Base-by-base conservation (phyloP, 1,284 basidiomycete species). In the Marasmius sp. region DNA sequence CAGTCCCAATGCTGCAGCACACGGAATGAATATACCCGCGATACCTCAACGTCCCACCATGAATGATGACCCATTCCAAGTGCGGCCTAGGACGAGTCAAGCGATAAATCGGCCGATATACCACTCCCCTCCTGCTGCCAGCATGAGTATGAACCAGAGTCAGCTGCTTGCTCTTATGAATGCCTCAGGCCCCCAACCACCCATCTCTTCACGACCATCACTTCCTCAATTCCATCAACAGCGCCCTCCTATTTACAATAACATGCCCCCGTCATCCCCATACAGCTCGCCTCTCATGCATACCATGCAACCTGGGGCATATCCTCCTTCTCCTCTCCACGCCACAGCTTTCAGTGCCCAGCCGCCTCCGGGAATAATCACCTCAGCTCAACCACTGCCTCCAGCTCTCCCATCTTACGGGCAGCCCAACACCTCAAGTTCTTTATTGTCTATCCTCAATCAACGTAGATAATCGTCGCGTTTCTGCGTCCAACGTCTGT, bases 11-110 rank as follows among this genome's bases (percentile, higher is more conserved):
- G 59, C 60, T 38, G 67, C 64, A 56, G 49, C 68, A 49, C 60
- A 58, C 54, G 61, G 48, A 6, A 11, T 43, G 16, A 53, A 60
- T 55, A 64, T 68, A 58, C 54, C 63, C 56, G 38, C 60, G 47
- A 57, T 65, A 58, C 51, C 63, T 65, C 53, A 51, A 62, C 62
- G 66, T 64, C 65, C 64, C 61, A 50, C 60, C 57, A n/a, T 56
- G 61, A 45, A 65, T 55, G 64, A 74, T 58, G 83, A 84, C 70
- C 76, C 81, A 0, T 83, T 84, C 67, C 81, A 84, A 68, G 78
- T 83, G 33, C 81, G 89, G 57, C 82, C 89, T 12, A 80, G 79
- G 61, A 89, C 87, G 6, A 87, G 85, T 66, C 82, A 86, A 66
- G 76, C 81, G 3, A 79, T 80, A 65, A 79, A 76, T 7, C 68